Evolutionary conservation across 2,329 filamentous ascomycete genomes (phyloP), one percentile per base, ranked within the genome.

Genomic region (Blumeria hordei): DNA sequence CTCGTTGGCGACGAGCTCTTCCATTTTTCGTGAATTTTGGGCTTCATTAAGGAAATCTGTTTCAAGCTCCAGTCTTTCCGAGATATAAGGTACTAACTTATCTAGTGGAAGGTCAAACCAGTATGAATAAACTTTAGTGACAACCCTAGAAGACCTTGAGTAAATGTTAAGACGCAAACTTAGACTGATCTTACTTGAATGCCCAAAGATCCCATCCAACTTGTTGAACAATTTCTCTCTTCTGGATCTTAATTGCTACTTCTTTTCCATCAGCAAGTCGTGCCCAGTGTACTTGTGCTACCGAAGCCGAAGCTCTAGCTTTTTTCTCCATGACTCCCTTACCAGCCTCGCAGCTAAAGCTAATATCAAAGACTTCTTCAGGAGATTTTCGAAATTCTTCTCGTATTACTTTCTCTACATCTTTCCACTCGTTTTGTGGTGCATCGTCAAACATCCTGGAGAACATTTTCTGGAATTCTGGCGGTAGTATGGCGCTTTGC

Each of bases 281-380:
- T 7, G 92, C 92, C 88, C 90, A 95, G 66, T 96, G 92, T 1
- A 98, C 92, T 69, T 96, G 92, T 0, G 92, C 92, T 8, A 98
- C 90, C 66, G 86, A 94, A 1, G 92, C 92, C 64, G 59, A 80
- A 55, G 62, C 83, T 72, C 72, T 78, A 66, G 71, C 85, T 67
- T 69, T 85, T 70, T 71, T 80, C 67, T 84, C 80, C 77, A 84
- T 83, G 1, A 82, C 69, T 0, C 80, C 80, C 58, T 74, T 78
- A 0, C 70, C 71, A n/a, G 72, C 67, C 53, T 78, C 78, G 2
- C 82, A 78, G 0, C 72, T 72, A 65, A 94, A 94, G 62, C 83
- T 87, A 18, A 95, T 81, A 0, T 87, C 88, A 68, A 96, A 96
- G 0, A 95, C 86, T 60, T 95, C 88, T 69, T 95, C 87, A 0